Evolutionary conservation across 306 rosid genomes (phyloP), one percentile per base, ranked within the genome.

Genomic region (Dalbergia oliveri): DNA sequence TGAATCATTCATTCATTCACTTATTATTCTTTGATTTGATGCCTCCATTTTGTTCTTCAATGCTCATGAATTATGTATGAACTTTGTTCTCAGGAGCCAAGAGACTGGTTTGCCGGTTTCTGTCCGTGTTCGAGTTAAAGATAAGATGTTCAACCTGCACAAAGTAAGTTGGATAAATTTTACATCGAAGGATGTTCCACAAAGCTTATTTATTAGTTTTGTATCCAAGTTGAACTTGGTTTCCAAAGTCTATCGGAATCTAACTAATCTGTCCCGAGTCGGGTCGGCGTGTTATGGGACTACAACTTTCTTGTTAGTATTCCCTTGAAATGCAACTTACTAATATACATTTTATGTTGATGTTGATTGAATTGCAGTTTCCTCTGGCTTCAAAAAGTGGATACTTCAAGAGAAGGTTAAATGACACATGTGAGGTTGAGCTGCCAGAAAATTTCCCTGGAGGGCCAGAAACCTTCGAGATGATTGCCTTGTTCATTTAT

Each of bases 91-190:
- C 85, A 92, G 98, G 97, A 94, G 97, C 76, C 97, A 92, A 85
- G 90, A 90, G 79, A 94, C 97, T 11, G 97, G 98, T 69, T 82
- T 94, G 73, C 97, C 97, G 11, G 97, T 94, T 62, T 81, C 97
- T 1, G 76, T 90, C 54, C 78, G 84, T 0, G 91, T 88, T 72
- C 84, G 90, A 58, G 90, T 92, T 69, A 87, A 85, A 4, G 87
- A 89, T 14, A 92, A 88, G 70, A 85, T 69, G 57, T 94, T 92
- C 60, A 86, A 85, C 75, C 88, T 94, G 50, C 97, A 94, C 84
- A 94, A 88, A 89, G 94, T 94, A 73, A 69, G 80, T 64, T 43
- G 31, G 9, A 8, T 19, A 5, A 31, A 9, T 39, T 11, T 68
- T 44, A 33, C 59, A 50, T 54, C 14, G 7, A 77, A 70, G 50